Base-by-base conservation (phyloP, 129 eudicot genomes). In the Flaveria trinervia region DNA sequence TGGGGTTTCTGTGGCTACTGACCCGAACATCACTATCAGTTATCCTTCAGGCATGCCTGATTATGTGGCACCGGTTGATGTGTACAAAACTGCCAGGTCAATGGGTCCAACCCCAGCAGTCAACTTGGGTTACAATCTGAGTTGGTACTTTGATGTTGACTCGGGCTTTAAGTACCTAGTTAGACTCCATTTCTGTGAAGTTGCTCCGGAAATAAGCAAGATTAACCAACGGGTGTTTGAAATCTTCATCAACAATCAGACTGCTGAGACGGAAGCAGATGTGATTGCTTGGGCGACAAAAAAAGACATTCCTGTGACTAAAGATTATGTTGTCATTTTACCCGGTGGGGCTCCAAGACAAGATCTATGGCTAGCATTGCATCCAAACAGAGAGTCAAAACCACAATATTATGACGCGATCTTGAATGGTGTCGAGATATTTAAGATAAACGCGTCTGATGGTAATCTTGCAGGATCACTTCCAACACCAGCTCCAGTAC, bases 111-210 rank as follows among this genome's bases (percentile, higher is more conserved):
- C 80, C 9, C 57, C 81, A 7, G 2, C 33, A 0, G 6, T 90
- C 57, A 93, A 93, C 80, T 0, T 48, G 76, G 65, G 85, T 39
- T 93, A 60, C 81, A 93, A 93, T 82, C 72, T 93, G 65, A 88
- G 91, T 73, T 93, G 98, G 98, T 50, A 77, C 48, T 88, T 93
- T 50, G 52, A 86, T 1, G 88, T 91, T 5, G 98, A 93, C 79
- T 75, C 91, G 0, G 96, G 91, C 14, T 93, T 90, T 66, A 68
- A 45, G 18, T 93, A 93, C 81, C 84, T 93, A 5, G 83, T 93
- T 59, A 87, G 98, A 86, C 92, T 93, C 28, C 98, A 93, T 79
- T 93, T 93, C 75, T 90, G 98, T 61, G 97, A 93, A 81, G 75
- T 85, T 26, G 69, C 75, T 43, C 75, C 72, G 0, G 69, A 72